Percentiles rank a stretch among this genome's conserved stretches.
Conservation (phyloP, 768 basidiomycete species). For the Ramaria sp. region DNA sequence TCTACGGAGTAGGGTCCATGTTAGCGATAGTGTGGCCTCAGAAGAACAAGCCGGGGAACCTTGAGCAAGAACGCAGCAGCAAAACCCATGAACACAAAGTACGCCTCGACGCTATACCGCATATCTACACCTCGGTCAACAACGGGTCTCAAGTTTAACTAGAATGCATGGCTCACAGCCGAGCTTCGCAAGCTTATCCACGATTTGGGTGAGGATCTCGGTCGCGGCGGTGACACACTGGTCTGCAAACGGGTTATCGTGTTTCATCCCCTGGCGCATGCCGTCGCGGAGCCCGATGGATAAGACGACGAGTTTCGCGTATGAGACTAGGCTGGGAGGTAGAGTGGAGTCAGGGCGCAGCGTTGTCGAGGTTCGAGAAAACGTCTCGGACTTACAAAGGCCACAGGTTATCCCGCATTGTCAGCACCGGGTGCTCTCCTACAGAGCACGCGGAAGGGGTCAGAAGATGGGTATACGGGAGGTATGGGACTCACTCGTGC, state of each 20-base stretch:
- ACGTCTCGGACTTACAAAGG: conserved; percentile 61
- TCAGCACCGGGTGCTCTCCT: conserved; percentile 26
- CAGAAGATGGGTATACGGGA: too few relatives aligned
- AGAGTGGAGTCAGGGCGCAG: neutral
- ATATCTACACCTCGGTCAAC: neutral
- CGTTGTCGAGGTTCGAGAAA: neutral
- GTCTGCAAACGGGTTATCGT: conserved; percentile 4
- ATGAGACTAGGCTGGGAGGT: conserved; percentile 49
- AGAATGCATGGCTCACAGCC: too few relatives aligned
- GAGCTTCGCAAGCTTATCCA: conserved; percentile 41
- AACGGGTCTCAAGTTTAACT: too few relatives aligned
- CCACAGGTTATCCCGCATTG: conserved; percentile 28
- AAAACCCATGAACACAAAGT: conserved; percentile 34
- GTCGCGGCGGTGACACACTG: conserved; percentile 70
- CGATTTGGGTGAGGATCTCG: conserved; percentile 51
- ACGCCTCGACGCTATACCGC: conserved; percentile 24
- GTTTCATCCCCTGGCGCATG: conserved; percentile 50
- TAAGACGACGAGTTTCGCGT: conserved; percentile 78
- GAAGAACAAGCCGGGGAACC: too few relatives aligned
- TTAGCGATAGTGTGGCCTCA: too few relatives aligned
- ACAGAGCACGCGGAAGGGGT: too few relatives aligned
- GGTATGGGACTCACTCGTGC: conserved; percentile 31
- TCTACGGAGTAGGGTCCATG: conserved; percentile 23
- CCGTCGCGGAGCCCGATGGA: conserved; percentile 83
- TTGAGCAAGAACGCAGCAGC: conserved; percentile 52